Percentiles rank a stretch among this genome's conserved stretches.
Conservation (phyloP, 805 yeast species). For the Diddensiella caesifluorescens region DNA sequence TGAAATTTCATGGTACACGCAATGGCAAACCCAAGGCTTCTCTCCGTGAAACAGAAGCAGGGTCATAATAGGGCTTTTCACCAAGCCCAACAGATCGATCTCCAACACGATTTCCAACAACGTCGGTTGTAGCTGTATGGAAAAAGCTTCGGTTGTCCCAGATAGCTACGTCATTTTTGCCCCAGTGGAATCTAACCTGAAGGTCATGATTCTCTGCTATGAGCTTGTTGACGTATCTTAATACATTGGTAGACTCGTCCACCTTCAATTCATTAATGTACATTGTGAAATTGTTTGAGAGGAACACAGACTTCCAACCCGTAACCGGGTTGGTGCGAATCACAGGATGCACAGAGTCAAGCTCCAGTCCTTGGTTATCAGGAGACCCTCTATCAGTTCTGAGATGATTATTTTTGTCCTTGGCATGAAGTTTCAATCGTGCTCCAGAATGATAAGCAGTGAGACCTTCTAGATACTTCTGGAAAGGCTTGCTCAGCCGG, state of each 20-base stretch:
- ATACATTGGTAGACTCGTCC: constrained; percentile 60
- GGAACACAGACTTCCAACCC: constrained; percentile 53
- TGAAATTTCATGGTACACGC: no score
- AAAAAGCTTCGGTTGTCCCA: constrained; percentile 55
- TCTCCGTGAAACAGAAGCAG: constrained; percentile 6
- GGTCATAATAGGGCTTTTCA: constrained; percentile 14
- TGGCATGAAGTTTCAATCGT: constrained; percentile 21
- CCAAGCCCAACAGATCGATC: constrained; percentile 16
- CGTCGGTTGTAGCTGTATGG: constrained; percentile 50
- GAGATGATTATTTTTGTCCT: constrained; percentile 42
- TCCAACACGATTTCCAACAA: constrained; percentile 31
- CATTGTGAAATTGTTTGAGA: constrained; percentile 32
- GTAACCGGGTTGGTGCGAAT: constrained; percentile 62
- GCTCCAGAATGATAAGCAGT: constrained; percentile 62
- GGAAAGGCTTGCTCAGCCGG: constrained; percentile 45
- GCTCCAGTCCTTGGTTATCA: constrained; percentile 44
- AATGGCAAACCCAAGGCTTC: constrained; percentile 9
- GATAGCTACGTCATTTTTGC: constrained; percentile 46
- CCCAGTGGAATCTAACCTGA: constrained; percentile 52
- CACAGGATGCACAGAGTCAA: constrained; percentile 41
- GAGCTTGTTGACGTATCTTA: constrained; percentile 47
- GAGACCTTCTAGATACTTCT: constrained; percentile 46
- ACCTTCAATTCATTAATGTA: constrained; percentile 62
- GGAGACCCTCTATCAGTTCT: constrained; percentile 37
- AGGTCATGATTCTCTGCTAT: constrained; percentile 32